phyloP scores from a whole-genome alignment of 371 early-diverging fungal species.

The Rhizopus arrhizus region DNA sequence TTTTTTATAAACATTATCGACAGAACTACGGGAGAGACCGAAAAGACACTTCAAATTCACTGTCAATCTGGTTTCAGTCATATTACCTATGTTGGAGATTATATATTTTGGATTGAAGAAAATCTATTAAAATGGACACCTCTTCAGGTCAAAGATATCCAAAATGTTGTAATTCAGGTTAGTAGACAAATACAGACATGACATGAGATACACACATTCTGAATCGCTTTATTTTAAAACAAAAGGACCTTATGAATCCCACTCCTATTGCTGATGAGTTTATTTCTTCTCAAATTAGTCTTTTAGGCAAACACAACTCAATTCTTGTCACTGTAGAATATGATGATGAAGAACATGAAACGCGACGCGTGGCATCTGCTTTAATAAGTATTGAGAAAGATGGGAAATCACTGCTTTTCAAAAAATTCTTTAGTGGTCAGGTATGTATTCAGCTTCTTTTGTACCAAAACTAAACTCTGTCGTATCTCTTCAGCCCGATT shows the following conservation, averaged over 20 bases:
- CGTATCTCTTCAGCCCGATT: conserved; percentile 11
- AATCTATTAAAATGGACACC: conserved; percentile 38
- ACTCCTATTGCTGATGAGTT: conserved; percentile 21
- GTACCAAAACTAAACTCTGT: neutral
- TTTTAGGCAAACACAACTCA: conserved; percentile 16
- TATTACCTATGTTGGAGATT: conserved; percentile 24
- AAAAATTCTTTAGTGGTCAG: conserved; percentile 30
- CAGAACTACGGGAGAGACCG: conserved; percentile 19
- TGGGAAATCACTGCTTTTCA: conserved; percentile 12
- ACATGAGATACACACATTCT: neutral
- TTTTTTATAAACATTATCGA: conserved; percentile 23
- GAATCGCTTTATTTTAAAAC: neutral
- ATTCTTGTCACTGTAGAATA: conserved; percentile 14
- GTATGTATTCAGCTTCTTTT: conserved; percentile 11
- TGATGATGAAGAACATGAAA: conserved; percentile 11
- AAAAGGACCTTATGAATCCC: conserved; percentile 8
- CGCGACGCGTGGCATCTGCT: conserved; percentile 22
- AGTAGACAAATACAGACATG: neutral
- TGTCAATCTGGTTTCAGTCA: conserved; percentile 17
- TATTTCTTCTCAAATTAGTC: conserved; percentile 11
- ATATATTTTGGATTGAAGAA: conserved; percentile 44
- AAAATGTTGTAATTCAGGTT: conserved; percentile 27
- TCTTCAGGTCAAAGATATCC: conserved; percentile 32
- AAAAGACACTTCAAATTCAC: conserved; percentile 20
- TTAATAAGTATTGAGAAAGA: conserved; percentile 21